These are phyloP conservation scores for Atkinsonella texensis DNA, from an alignment of 2,329 filamentous ascomycete species.

Conservation along the genomic window DNA sequence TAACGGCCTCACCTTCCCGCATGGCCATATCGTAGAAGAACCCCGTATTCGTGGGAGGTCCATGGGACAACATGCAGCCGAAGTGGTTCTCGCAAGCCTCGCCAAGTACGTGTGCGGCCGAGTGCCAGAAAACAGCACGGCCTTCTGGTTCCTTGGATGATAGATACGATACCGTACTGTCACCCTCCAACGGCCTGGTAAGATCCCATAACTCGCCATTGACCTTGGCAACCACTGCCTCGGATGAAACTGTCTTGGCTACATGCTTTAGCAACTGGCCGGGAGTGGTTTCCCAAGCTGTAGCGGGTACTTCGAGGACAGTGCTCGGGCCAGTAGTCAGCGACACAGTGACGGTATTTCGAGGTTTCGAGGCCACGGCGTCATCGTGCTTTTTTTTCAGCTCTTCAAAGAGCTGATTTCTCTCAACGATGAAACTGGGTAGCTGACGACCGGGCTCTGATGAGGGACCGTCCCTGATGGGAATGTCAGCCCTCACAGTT, in stretches of 20 bases:
- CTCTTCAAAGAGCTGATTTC: too few species aligned
- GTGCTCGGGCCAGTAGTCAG: constrained; percentile 52
- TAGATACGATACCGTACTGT: constrained; percentile 73
- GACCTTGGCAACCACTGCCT: constrained; percentile 74
- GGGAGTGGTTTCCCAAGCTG: constrained; percentile 86
- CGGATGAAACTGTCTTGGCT: constrained; percentile 74
- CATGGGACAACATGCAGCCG: constrained; percentile 85
- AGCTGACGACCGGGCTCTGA: too few species aligned
- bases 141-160: constrained; percentile 56
- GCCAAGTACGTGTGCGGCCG: constrained; percentile 87
- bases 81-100: constrained; percentile 87
- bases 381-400: too few species aligned
- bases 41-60: constrained; percentile 71
- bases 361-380: constrained; percentile 37
- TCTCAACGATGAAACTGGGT: too few species aligned
- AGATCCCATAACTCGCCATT: constrained; percentile 87
- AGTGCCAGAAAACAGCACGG: constrained; percentile 97
- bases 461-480: too few species aligned
- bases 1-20: constrained; percentile 23
- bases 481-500: too few species aligned
- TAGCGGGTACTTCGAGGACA: constrained; percentile 48
- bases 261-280: constrained; percentile 65
- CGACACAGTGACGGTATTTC: constrained; percentile 62
- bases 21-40: constrained; percentile 96
- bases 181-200: constrained; percentile 77